phyloP scores from a whole-genome alignment of 2,329 filamentous ascomycete genomes.

The Ramularia collo-cygni region DNA sequence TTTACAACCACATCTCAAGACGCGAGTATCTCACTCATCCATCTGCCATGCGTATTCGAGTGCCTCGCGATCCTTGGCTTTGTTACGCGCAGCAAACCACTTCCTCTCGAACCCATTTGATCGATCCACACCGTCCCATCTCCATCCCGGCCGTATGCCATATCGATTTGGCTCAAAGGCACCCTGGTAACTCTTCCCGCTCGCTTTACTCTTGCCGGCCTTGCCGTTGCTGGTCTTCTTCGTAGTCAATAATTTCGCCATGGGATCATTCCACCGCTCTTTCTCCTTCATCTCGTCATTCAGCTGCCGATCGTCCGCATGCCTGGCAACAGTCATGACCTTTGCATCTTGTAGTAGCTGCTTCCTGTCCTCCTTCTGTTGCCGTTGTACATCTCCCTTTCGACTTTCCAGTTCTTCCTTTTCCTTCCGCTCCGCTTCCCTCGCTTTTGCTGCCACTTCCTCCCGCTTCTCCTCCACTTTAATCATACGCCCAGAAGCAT shows the following conservation, averaged over 20 bases:
- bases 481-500: conserved; percentile 89
- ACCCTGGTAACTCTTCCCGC: conserved; percentile 61
- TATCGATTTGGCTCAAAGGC: conserved; percentile 84
- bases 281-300: conserved; percentile 73
- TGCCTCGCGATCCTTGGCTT: conserved; percentile 65
- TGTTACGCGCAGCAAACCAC: conserved; percentile 82
- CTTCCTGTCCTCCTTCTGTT: conserved; percentile 56
- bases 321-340: conserved; percentile 70
- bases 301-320: conserved; percentile 76
- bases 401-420: conserved; percentile 61
- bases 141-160: conserved; percentile 82
- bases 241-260: conserved; percentile 66
- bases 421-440: conserved; percentile 61
- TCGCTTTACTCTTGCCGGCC: conserved; percentile 49
- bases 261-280: conserved; percentile 90
- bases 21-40: conserved; percentile 57
- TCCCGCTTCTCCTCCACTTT: conserved; percentile 87
- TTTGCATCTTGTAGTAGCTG: conserved; percentile 72
- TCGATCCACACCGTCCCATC: conserved; percentile 96
- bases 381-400: conserved; percentile 78
- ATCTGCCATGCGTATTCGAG: conserved; percentile 94
- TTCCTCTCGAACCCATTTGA: conserved; percentile 90
- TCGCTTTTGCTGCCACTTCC: conserved; percentile 72
- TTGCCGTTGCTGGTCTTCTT: conserved; percentile 46
- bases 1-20: no score